Evolutionary conservation across 2,329 filamentous ascomycete genomes (phyloP).

Genomic region (Trichophyton schoenleinii): DNA sequence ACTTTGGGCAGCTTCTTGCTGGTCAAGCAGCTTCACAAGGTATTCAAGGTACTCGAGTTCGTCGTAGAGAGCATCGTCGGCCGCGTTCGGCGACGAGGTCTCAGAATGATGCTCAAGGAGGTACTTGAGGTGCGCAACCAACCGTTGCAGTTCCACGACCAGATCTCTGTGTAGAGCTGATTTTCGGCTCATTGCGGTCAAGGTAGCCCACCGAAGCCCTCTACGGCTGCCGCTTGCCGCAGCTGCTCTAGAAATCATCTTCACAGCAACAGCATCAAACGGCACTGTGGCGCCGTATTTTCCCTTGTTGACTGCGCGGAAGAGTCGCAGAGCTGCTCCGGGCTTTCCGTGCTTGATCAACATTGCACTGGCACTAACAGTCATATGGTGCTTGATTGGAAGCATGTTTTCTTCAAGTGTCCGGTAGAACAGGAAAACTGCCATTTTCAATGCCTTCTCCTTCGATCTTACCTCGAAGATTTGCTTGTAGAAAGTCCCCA

Average conservation of each 20-base stretch:
- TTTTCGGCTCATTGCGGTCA: constrained; percentile 25
- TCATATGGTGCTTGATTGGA: constrained; percentile 27
- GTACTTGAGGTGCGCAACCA: constrained; percentile 9
- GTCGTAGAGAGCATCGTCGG: not conserved
- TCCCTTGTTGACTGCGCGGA: constrained; percentile 27
- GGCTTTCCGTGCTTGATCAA: constrained; percentile 20
- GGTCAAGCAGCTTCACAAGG: constrained; percentile 6
- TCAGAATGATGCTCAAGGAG: not conserved
- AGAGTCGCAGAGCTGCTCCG: constrained; percentile 22
- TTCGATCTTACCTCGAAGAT: constrained; percentile 18
- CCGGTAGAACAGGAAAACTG: constrained; percentile 29
- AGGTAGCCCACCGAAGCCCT: constrained; percentile 31
- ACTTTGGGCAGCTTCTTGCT: constrained; percentile 1
- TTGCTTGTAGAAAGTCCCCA: constrained; percentile 27
- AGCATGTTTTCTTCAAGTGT: constrained; percentile 22
- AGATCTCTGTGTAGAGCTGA: constrained; percentile 23
- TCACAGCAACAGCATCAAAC: constrained; percentile 28
- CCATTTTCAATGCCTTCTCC: constrained; percentile 23
- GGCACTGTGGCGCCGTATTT: constrained; percentile 22
- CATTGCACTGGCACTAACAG: constrained; percentile 18
- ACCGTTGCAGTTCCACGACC: constrained; percentile 23
- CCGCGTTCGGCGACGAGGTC: not conserved
- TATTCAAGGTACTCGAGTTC: constrained; percentile 8
- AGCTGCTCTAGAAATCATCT: constrained; percentile 28
- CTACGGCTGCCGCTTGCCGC: constrained; percentile 19